Conservation (phyloP, 495 filamentous ascomycete species). For the Podospora pseudocomata region DNA sequence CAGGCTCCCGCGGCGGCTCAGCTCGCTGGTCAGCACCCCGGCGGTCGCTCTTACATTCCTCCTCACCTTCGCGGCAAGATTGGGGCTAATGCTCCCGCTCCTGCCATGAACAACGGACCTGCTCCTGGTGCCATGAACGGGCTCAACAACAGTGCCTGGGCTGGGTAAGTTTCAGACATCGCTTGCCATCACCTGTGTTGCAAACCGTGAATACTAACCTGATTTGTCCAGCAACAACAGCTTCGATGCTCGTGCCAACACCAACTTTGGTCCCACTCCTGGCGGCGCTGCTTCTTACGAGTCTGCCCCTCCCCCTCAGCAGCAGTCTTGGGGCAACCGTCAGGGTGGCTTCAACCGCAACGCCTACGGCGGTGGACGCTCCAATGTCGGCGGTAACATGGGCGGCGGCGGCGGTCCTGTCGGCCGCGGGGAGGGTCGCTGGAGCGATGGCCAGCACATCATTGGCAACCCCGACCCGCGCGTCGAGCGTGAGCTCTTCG, state of each 20-base stretch:
- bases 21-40: conserved; percentile 41
- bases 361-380: conserved; percentile 64
- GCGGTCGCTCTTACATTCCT: conserved; percentile 82
- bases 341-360: conserved; percentile 49
- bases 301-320: conserved; percentile 22
- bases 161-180: conserved; percentile 46
- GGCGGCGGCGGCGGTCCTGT: conserved; percentile 49
- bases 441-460: conserved; percentile 95
- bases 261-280: conserved; percentile 7
- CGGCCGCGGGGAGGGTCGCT: conserved; percentile 83
- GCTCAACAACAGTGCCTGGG: conserved; percentile 61
- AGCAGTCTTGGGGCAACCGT: conserved; percentile 19
- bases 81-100: conserved; percentile 33
- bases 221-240: conserved; percentile 37
- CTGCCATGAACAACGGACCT: not conserved
- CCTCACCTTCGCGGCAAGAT: conserved; percentile 79
- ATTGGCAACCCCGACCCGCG: conserved; percentile 83
- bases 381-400: conserved; percentile 53
- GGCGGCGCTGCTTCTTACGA: conserved; percentile 19
- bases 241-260: conserved; percentile 38
- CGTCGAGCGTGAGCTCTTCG: conserved; percentile 92
- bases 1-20: conserved; percentile 61
- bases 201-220: conserved; percentile 1
- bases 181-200: conserved; percentile 4
- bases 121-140: conserved; percentile 9